phyloP scores from a whole-genome alignment of 1,139 yeast genomes.

The Suhomyces panamericanus region DNA sequence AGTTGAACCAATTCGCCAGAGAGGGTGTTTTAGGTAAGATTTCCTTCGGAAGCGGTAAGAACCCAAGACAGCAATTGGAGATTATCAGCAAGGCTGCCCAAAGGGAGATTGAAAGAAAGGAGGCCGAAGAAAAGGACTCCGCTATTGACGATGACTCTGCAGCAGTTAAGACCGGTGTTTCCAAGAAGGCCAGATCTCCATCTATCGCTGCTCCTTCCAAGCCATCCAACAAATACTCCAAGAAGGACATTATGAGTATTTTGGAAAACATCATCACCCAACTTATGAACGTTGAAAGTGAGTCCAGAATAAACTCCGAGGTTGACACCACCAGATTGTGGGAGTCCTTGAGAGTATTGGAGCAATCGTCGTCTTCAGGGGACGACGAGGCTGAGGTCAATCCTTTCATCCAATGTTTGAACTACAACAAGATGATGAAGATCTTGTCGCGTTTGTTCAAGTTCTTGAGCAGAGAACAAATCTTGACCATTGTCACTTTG shows the following conservation, averaged over 20 bases:
- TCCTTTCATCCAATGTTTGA: constrained; percentile 82
- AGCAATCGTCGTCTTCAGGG: constrained; percentile 47
- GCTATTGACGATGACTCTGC: constrained; percentile 12
- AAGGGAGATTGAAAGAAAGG: constrained; percentile 43
- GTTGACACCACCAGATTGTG: constrained; percentile 64
- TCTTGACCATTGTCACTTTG: constrained; percentile 74
- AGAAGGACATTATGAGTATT: constrained; percentile 49
- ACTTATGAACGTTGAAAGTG: constrained; percentile 79
- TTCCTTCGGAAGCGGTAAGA: constrained; percentile 76
- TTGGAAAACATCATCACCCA: constrained; percentile 80
- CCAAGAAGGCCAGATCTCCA: constrained; percentile 23
- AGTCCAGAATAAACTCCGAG: constrained; percentile 64
- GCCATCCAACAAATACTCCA: constrained; percentile 36
- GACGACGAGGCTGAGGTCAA: constrained; percentile 52
- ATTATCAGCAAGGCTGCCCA: constrained; percentile 59
- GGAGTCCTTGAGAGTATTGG: constrained; percentile 73
- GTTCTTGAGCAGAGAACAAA: constrained; percentile 75
- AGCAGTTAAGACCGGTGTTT: constrained; percentile 12
- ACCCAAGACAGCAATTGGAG: constrained; percentile 86
- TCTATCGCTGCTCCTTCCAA: constrained; percentile 31
- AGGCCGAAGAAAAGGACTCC: constrained; percentile 24
- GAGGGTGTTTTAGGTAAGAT: constrained; percentile 94
- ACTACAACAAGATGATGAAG: constrained; percentile 86
- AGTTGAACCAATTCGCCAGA: constrained; percentile 65
- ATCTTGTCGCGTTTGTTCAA: constrained; percentile 86